Percentiles rank a stretch among this genome's conserved stretches.
phyloP scores from a whole-genome alignment of 2,329 filamentous ascomycete species.

The Metarhizium anisopliae region DNA sequence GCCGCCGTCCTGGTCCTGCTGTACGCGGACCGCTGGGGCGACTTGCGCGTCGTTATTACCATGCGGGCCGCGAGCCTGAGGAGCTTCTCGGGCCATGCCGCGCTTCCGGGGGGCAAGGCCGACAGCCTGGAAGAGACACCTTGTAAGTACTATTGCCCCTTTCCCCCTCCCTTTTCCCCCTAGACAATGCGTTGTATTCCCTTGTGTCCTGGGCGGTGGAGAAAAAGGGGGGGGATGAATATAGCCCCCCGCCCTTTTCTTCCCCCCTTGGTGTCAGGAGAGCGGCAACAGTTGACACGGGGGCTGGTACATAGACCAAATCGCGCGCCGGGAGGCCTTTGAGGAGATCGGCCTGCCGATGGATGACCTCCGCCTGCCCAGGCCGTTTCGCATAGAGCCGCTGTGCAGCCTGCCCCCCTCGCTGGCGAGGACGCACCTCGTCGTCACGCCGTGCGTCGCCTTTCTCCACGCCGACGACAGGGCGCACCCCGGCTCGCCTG shows the following conservation, averaged over 20 bases:
- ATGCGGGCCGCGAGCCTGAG: constrained; percentile 56
- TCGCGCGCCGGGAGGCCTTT: constrained; percentile 79
- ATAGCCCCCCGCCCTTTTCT: too few species aligned
- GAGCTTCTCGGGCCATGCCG: constrained; percentile 75
- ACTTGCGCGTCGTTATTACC: constrained; percentile 63
- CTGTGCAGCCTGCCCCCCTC: constrained; percentile 75
- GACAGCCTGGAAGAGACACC: constrained; percentile 50
- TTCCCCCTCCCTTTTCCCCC: too few species aligned
- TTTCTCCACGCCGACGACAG: constrained; percentile 59
- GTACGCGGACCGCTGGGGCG: constrained; percentile 74
- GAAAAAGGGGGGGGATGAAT: too few species aligned
- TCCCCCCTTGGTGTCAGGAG: too few species aligned
- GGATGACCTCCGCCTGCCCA: constrained; percentile 57
- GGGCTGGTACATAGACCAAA: constrained; percentile 48
- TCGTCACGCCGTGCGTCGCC: constrained; percentile 68
- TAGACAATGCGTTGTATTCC: too few species aligned
- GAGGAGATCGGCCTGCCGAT: constrained; percentile 89
- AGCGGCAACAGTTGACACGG: too few species aligned
- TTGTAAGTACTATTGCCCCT: constrained; percentile 32
- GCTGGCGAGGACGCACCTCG: constrained; percentile 63
- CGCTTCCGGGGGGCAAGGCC: constrained; percentile 72
- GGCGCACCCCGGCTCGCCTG: constrained; percentile 13
- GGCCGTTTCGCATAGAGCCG: constrained; percentile 76
- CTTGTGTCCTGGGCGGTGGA: too few species aligned
- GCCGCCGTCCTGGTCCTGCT: constrained; percentile 84